phyloP scores from a whole-genome alignment of 1,139 yeast species.

The Geotrichum histeridarum region DNA sequence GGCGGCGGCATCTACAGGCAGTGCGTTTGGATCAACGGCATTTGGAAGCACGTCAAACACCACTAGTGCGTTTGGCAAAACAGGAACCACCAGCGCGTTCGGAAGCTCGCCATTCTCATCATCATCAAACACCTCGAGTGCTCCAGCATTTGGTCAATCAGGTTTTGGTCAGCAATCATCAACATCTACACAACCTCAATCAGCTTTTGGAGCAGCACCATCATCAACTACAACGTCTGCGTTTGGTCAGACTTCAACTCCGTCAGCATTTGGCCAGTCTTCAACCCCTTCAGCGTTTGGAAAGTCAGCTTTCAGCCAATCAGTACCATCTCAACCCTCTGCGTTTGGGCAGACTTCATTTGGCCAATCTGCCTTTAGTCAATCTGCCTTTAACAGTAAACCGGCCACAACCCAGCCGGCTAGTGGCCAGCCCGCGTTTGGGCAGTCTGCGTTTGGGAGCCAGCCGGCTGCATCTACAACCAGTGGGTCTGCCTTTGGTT shows the following conservation, averaged over 20 bases:
- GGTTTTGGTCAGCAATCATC: constrained; percentile 18
- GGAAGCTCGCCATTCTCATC: background rate
- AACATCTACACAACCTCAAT: constrained; percentile 19
- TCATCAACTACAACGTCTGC: constrained; percentile 22
- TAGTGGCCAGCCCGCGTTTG: constrained; percentile 23
- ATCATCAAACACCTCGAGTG: background rate
- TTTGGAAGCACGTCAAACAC: constrained; percentile 15
- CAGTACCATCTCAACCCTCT: constrained; percentile 20
- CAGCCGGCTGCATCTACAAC: constrained; percentile 16
- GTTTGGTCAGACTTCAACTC: constrained; percentile 19
- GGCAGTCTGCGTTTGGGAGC: constrained; percentile 22
- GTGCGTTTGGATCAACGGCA: constrained; percentile 25
- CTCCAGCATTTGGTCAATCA: constrained; percentile 8
- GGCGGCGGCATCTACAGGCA: constrained; percentile 20
- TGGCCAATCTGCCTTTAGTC: constrained; percentile 14
- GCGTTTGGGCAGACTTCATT: constrained; percentile 19
- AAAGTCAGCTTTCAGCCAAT: constrained; percentile 13
- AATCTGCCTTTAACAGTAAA: constrained; percentile 22
- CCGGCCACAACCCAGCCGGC: constrained; percentile 25
- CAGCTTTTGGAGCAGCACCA: constrained; percentile 27
- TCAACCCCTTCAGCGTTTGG: constrained; percentile 25
- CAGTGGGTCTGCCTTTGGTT: constrained; percentile 28
- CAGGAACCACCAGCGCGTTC: background rate
- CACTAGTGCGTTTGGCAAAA: constrained; percentile 23
- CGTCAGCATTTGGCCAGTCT: constrained; percentile 25